These are phyloP conservation scores for Acanthamoeba castellanii DNA, from an alignment of 208 protist species.

Conservation along the genomic window DNA sequence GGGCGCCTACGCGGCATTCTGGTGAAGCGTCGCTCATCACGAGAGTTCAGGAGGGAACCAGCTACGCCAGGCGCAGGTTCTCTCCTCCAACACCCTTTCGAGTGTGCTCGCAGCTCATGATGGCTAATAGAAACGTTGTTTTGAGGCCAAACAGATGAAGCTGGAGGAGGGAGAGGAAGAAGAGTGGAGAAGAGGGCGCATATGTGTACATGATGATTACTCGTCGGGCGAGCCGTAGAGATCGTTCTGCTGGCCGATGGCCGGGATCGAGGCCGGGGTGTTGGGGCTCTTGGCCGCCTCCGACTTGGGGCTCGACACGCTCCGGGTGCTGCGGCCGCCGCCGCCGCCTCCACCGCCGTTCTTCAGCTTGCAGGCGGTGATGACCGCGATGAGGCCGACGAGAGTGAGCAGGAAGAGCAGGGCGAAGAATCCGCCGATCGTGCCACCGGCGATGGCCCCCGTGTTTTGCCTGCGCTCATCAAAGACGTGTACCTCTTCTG, in stretches of 20 bases:
- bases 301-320: not conserved
- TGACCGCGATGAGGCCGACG: conserved; percentile 11
- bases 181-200: not conserved
- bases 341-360: not conserved
- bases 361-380: conserved; percentile 23
- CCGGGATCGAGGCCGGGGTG: not conserved
- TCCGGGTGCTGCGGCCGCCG: not conserved
- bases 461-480: not conserved
- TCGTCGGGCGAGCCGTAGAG: conserved; percentile 26
- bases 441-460: conserved; percentile 31
- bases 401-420: conserved; percentile 26
- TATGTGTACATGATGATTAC: not conserved
- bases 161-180: not conserved
- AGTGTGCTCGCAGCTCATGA: no score
- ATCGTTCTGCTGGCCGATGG: conserved; percentile 5
- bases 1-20: conserved; percentile 30
- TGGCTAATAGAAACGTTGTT: no score
- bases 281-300: not conserved
- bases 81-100: no score
- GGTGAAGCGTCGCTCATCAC: not conserved
- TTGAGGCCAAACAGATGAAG: not conserved
- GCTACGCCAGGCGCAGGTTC: no score
- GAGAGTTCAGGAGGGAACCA: not conserved
- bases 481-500: not conserved
- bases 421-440: conserved; percentile 29